Evolutionary conservation across 805 yeast species (phyloP).

Genomic region (Candida cerambycidarum): DNA sequence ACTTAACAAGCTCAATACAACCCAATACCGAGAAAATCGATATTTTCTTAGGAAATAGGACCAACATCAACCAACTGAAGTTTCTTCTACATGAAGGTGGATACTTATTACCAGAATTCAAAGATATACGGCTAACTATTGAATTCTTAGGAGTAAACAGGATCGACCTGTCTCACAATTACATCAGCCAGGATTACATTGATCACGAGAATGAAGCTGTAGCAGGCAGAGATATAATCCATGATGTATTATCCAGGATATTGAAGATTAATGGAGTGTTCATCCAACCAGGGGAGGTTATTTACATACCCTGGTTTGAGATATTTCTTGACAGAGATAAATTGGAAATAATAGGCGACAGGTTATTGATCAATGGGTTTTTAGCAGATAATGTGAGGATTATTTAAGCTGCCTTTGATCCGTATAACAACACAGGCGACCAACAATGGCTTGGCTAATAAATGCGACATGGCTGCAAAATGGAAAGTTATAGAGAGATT

Average conservation of each 20-base stretch:
- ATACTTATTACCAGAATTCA: conserved; percentile 38
- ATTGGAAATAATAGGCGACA: background rate
- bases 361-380: conserved; percentile 12
- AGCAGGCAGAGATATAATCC: background rate
- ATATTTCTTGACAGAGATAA: conserved; percentile 1
- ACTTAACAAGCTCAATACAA: conserved; percentile 18
- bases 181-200: conserved; percentile 16
- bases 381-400: conserved; percentile 15
- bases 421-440: no score
- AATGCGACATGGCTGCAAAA: conserved; percentile 3
- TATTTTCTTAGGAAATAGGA: conserved; percentile 29
- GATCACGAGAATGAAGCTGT: conserved; percentile 2
- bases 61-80: conserved; percentile 17
- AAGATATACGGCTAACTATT: conserved; percentile 44
- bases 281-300: conserved; percentile 18
- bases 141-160: conserved; percentile 45
- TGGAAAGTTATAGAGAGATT: conserved; percentile 1
- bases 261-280: conserved; percentile 33
- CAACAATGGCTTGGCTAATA: background rate
- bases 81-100: conserved; percentile 1
- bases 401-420: background rate
- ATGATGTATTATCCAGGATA: conserved; percentile 24
- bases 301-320: conserved; percentile 7
- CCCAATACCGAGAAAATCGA: conserved; percentile 28
- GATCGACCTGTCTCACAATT: conserved; percentile 31